Percentiles rank a stretch among this genome's conserved stretches.
phyloP scores from a whole-genome alignment of 352 stramenopile species.

The Globisporangium paddicum region DNA sequence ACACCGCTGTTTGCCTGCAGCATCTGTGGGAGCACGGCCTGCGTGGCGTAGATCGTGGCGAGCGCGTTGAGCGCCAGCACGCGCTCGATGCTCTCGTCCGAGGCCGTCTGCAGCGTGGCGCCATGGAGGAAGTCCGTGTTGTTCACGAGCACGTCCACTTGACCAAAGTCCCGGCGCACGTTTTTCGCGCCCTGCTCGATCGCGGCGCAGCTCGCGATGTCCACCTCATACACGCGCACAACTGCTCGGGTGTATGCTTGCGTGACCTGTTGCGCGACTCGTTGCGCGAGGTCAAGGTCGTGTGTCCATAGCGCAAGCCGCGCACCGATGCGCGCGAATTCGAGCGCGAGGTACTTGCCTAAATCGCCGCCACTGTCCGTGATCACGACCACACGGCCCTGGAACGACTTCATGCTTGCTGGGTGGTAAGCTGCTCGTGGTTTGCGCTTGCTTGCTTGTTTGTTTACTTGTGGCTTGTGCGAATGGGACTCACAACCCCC shows the following conservation, averaged over 20 bases:
- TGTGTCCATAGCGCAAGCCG: conserved; percentile 15
- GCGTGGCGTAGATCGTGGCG: conserved; percentile 32
- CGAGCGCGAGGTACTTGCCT: conserved; percentile 22
- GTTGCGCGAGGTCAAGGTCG: conserved; percentile 3
- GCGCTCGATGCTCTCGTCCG: conserved; percentile 19
- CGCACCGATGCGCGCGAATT: conserved; percentile 20
- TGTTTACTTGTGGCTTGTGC: background rate
- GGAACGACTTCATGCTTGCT: conserved; percentile 14
- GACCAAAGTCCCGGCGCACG: conserved; percentile 13
- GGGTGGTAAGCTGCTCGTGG: too few relatives aligned
- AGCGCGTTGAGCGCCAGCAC: conserved; percentile 34
- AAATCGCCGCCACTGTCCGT: conserved; percentile 26
- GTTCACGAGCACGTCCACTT: conserved; percentile 40
- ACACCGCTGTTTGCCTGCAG: conserved; percentile 21
- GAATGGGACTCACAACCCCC: background rate
- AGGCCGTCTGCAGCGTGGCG: conserved; percentile 26
- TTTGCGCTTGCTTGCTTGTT: background rate
- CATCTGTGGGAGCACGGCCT: conserved; percentile 44
- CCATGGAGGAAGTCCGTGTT: conserved; percentile 42
- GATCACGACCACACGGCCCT: conserved; percentile 32
- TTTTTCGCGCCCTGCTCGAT: conserved; percentile 11
- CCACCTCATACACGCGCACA: conserved; percentile 15
- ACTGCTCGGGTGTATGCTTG: background rate
- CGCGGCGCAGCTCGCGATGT: conserved; percentile 13
- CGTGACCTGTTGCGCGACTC: background rate